These are phyloP conservation scores for Leucocoprinus sp. DNA, from an alignment of 768 basidiomycete species.

Conservation along the genomic window DNA sequence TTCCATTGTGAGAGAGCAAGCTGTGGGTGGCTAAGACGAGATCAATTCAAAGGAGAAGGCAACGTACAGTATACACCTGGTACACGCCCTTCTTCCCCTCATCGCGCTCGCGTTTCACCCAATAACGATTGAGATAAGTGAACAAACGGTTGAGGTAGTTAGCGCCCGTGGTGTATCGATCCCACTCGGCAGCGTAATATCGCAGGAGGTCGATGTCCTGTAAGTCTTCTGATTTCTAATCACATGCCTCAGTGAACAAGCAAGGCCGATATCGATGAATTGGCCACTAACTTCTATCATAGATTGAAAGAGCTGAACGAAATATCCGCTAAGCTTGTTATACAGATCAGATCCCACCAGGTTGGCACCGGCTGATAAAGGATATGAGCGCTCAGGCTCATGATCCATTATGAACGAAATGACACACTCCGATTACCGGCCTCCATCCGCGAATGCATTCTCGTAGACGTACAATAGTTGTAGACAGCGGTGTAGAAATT, in stretches of 20 bases:
- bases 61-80: constrained; percentile 86
- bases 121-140: constrained; percentile 96
- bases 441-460: constrained; percentile 58
- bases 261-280: not conserved
- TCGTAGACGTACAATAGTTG: constrained; percentile 95
- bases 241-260: constrained; percentile 14
- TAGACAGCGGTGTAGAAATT: constrained; percentile 88
- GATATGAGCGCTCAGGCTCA: constrained; percentile 21
- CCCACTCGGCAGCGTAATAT: constrained; percentile 93
- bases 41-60: constrained; percentile 1
- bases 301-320: constrained; percentile 74
- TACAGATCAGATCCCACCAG: constrained; percentile 97
- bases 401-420: constrained; percentile 31
- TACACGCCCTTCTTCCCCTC: constrained; percentile 96
- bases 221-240: constrained; percentile 69
- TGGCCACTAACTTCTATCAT: constrained; percentile 39
- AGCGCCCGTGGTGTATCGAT: constrained; percentile 93
- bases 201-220: constrained; percentile 87
- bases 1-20: constrained; percentile 97
- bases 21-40: constrained; percentile 27
- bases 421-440: constrained; percentile 58
- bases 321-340: constrained; percentile 86
- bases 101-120: constrained; percentile 98
- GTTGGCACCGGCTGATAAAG: constrained; percentile 74
- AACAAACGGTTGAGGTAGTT: constrained; percentile 96